Evolutionary conservation across 352 stramenopile species (phyloP).

Genomic region (Pythium myriotylum): DNA sequence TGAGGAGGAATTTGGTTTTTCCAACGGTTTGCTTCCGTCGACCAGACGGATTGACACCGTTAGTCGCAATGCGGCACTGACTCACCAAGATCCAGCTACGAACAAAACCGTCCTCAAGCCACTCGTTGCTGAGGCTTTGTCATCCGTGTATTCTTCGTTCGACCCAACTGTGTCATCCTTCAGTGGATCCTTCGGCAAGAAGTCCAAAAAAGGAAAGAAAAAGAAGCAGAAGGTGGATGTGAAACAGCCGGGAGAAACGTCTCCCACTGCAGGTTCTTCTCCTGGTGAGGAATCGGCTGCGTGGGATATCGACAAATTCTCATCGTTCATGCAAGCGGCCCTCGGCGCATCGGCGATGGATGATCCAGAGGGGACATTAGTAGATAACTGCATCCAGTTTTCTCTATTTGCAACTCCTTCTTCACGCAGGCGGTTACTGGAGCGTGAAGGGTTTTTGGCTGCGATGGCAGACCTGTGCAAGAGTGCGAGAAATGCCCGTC

Average conservation of each 20-base stretch:
- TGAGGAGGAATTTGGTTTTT: constrained; percentile 20
- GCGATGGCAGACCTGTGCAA: constrained; percentile 21
- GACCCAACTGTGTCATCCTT: not conserved
- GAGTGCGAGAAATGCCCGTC: constrained; percentile 5
- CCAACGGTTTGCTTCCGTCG: not conserved
- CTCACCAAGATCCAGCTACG: constrained; percentile 1
- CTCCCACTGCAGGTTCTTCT: not conserved
- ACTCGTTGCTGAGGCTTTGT: constrained; percentile 3
- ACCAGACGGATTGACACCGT: constrained; percentile 1
- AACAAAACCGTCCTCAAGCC: constrained; percentile 14
- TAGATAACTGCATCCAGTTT: constrained; percentile 65
- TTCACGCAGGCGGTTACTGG: constrained; percentile 8
- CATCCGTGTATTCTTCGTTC: constrained; percentile 16
- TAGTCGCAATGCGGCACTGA: constrained; percentile 9
- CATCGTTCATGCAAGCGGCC: constrained; percentile 37
- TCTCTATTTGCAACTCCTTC: constrained; percentile 29
- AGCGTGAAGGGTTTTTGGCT: constrained; percentile 22
- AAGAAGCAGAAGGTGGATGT: constrained; percentile 48
- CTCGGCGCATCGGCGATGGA: constrained; percentile 18
- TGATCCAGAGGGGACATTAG: constrained; percentile 24
- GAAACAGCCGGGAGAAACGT: not conserved
- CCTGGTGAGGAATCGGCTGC: not conserved
- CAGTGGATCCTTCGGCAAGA: not conserved
- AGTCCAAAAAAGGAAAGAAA: constrained; percentile 40
- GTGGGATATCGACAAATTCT: constrained; percentile 78